Conservation (phyloP, 305 asterid genomes). For the Fraxinus latifolia region DNA sequence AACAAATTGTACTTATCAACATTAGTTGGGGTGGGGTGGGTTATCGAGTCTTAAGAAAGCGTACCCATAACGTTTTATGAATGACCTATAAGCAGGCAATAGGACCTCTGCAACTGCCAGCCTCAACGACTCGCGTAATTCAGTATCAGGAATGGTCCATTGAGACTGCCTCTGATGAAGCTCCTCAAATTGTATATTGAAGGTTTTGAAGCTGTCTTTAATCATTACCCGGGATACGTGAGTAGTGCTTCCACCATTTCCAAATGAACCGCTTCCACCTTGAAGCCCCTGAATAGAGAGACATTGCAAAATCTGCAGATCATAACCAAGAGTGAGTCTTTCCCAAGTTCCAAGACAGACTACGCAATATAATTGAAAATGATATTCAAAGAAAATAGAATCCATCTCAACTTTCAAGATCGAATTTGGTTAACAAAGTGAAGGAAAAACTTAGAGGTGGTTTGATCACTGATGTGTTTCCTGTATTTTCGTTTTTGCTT, state of each 20-base stretch:
- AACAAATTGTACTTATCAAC: not conserved
- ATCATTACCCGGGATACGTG: conserved; percentile 72
- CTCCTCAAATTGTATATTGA: conserved; percentile 83
- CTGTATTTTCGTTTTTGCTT: not conserved
- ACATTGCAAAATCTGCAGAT: conserved; percentile 73
- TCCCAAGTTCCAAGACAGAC: not conserved
- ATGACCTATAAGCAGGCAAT: conserved; percentile 91
- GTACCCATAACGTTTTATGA: conserved; percentile 80
- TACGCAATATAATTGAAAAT: not conserved
- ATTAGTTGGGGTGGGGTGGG: not conserved
- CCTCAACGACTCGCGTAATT: conserved; percentile 85
- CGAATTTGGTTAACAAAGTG: not conserved
- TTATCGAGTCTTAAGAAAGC: not conserved
- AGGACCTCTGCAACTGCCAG: conserved; percentile 97
- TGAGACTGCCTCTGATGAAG: conserved; percentile 96
- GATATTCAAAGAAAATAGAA: not conserved
- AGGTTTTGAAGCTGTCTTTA: conserved; percentile 84
- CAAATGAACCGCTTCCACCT: conserved; percentile 47
- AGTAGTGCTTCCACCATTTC: conserved; percentile 48
- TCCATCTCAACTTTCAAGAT: not conserved
- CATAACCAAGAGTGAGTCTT: not conserved
- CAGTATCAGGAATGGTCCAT: conserved; percentile 98
- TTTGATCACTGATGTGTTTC: not conserved
- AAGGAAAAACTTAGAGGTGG: not conserved
- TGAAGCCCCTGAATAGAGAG: conserved; percentile 65